Conservation (phyloP, 2,329 filamentous ascomycete genomes). For the Fusarium globosum region DNA sequence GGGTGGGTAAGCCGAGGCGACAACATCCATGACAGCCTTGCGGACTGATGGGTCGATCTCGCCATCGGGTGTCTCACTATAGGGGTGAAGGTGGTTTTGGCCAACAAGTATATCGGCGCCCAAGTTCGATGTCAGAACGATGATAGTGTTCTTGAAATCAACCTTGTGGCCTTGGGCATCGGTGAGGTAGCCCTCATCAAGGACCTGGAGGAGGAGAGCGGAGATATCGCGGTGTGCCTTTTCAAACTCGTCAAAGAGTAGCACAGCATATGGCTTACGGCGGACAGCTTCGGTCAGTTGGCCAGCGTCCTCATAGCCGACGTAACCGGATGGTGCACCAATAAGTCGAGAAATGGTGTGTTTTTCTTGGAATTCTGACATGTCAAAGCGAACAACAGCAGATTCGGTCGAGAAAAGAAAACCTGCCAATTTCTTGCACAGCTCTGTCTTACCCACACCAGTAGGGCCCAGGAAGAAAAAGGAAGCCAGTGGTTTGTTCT, state of each 20-base stretch:
- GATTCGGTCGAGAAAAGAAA: constrained; percentile 94
- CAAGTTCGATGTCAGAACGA: constrained; percentile 95
- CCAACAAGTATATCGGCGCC: constrained; percentile 92
- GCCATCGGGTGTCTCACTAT: constrained; percentile 70
- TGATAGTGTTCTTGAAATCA: constrained; percentile 96
- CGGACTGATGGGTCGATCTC: constrained; percentile 80
- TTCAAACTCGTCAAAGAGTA: constrained; percentile 97
- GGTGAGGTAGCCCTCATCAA: constrained; percentile 96
- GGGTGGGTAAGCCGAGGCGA: constrained; percentile 79
- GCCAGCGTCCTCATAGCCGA: constrained; percentile 96
- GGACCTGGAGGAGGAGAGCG: constrained; percentile 88
- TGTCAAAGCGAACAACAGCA: constrained; percentile 94
- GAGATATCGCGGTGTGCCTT: constrained; percentile 97
- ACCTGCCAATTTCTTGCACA: constrained; percentile 93
- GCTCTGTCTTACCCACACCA: constrained; percentile 95
- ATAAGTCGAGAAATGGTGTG: constrained; percentile 95
- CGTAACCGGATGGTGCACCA: constrained; percentile 91
- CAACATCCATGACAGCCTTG: constrained; percentile 87
- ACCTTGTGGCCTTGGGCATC: constrained; percentile 97
- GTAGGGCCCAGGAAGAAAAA: constrained; percentile 99
- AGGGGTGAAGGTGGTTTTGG: constrained; percentile 72
- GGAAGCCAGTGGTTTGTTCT: constrained; percentile 89
- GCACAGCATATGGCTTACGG: constrained; percentile 92
- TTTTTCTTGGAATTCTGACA: constrained; percentile 98
- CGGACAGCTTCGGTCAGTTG: constrained; percentile 96